phyloP scores from a whole-genome alignment of 768 basidiomycete genomes.

The Hemileccinum impolitum region DNA sequence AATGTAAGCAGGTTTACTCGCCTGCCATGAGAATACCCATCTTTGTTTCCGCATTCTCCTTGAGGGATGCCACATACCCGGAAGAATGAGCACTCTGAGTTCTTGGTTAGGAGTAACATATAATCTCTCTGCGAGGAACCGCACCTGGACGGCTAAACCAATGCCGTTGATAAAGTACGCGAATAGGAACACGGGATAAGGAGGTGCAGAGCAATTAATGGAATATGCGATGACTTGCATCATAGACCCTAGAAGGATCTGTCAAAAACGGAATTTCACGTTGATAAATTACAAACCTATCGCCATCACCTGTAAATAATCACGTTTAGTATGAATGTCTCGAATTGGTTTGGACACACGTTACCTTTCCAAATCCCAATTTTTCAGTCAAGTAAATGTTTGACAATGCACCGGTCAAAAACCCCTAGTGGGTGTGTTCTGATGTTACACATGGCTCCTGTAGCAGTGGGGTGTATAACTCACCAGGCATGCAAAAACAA shows the following conservation, averaged over 20 bases:
- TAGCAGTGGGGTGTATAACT: slow-evolving; percentile 8
- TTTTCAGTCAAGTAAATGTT: slow-evolving; percentile 46
- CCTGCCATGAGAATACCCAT: slow-evolving; percentile 66
- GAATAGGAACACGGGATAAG: slow-evolving; percentile 61
- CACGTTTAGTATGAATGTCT: neutral
- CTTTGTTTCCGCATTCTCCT: slow-evolving; percentile 53
- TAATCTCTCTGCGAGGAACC: neutral
- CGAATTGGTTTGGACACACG: neutral
- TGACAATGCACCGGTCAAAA: slow-evolving; percentile 40
- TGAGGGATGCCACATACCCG: slow-evolving; percentile 61
- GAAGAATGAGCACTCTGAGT: slow-evolving; percentile 68
- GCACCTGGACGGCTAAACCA: slow-evolving; percentile 46
- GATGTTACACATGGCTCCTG: slow-evolving; percentile 16
- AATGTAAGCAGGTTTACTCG: neutral
- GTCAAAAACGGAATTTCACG: neutral
- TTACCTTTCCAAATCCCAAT: slow-evolving; percentile 43
- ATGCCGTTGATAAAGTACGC: slow-evolving; percentile 47
- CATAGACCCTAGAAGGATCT: slow-evolving; percentile 41
- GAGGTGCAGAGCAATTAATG: slow-evolving; percentile 52
- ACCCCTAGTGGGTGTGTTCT: slow-evolving; percentile 33
- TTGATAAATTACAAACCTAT: slow-evolving; percentile 25
- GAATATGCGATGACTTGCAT: slow-evolving; percentile 52
- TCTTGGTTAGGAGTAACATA: neutral
- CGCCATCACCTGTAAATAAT: slow-evolving; percentile 35
- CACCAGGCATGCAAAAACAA: slow-evolving; percentile 47